Conservation (phyloP, 1,139 yeast species). For the Geotrichum histeridarum region DNA sequence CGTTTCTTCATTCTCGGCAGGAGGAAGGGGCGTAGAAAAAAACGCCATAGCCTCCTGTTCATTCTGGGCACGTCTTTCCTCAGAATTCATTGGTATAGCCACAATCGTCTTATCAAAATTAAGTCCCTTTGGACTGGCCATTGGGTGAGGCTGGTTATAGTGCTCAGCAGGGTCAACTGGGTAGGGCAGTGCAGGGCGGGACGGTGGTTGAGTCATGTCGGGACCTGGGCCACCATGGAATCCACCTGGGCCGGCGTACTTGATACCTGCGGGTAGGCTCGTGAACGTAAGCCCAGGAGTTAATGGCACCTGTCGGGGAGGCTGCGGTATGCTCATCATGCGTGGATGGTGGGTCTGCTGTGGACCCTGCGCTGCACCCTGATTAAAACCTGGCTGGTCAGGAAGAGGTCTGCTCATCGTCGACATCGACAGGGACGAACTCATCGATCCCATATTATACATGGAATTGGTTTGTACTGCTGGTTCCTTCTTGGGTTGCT, state of each 20-base stretch:
- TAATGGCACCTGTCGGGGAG: background rate
- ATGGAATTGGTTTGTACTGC: background rate
- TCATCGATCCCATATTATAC: background rate
- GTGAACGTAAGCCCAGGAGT: background rate
- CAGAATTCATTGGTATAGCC: too few relatives aligned
- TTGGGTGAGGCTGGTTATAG: too few relatives aligned
- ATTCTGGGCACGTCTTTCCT: background rate
- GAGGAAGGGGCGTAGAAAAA: constrained; percentile 9
- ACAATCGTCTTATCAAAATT: too few relatives aligned
- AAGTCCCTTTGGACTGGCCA: too few relatives aligned
- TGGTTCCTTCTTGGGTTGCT: background rate
- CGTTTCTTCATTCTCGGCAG: background rate
- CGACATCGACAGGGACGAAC: background rate
- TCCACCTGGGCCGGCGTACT: background rate
- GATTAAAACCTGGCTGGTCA: background rate
- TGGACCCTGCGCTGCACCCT: background rate
- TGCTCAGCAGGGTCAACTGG: background rate
- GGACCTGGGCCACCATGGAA: background rate
- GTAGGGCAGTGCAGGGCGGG: constrained; percentile 1
- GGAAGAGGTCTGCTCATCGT: constrained; percentile 5
- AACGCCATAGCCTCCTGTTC: constrained; percentile 5
- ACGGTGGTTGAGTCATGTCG: background rate
- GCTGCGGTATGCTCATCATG: too few relatives aligned
- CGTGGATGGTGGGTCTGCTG: background rate
- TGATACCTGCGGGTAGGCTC: constrained; percentile 11